Evolutionary conservation across 495 filamentous ascomycete genomes (phyloP), one percentile per base, ranked within the genome.

Genomic region (Penicillium dipodomyicola): DNA sequence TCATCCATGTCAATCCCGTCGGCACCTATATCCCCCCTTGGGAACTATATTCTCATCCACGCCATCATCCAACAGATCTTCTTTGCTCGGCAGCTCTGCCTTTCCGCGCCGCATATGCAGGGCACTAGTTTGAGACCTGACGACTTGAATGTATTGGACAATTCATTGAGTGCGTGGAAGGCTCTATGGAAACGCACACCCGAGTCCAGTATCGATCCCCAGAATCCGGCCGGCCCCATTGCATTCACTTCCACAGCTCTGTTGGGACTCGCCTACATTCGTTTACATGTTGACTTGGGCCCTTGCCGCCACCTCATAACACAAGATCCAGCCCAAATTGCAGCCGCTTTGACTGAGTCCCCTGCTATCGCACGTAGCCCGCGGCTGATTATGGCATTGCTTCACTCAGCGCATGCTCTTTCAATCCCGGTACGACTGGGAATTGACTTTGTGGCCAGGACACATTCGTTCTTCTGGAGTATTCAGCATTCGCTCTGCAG

Each of bases 401-500:
- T 81, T 2, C 79, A 82, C 56, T 78, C 79, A 17, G 77, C 77
- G 1, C 80, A 83, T 43, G 79, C 79, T 32, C 70, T 83, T 14
- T 81, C 79, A 15, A 78, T 82, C 37, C 79, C 79, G 0, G 79
- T 82, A 7, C 72, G 78, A 52, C 71, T 83, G 7, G 80, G 80
- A 1, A 77, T 83, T 37, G 71, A 77, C 43, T 80, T 80, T 41
- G 79, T 81, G 42, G 79, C 80, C 5, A 68, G 71, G 39, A 80
- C 76, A 9, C 77, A 81, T 55, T 80, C 78, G 1, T 79, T 81
- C 48, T 78, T 82, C 61, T 83, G 79, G 80, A 77, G 75, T 30
- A 80, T 83, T 33, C 77, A 82, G 59, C 79, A 82, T 58, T 81
- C 80, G 0, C 71, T 82, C 25, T 82, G 79, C 61, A 80, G 77